Base-by-base conservation (phyloP, 139 green algal species). In the Picochlorum costavermella region DNA sequence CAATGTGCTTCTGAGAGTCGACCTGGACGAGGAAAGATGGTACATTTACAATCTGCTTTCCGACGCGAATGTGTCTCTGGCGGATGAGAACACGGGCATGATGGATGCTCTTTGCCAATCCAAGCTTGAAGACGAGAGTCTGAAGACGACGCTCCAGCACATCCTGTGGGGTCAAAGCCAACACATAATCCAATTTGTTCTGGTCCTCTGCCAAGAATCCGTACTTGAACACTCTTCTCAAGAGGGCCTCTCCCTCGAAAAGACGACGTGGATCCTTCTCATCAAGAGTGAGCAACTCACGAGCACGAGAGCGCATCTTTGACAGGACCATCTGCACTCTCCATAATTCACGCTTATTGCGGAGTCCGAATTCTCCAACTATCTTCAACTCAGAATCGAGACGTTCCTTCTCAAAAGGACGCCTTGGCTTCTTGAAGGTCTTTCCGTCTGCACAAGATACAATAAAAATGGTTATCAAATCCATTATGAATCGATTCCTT, bases 1-100 rank as follows among this genome's bases (percentile, higher is more conserved):
- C 94, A 72, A 99, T 97, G 86, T 99, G 94, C 90, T 98, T 98
- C 88, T 99, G 91, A 80, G 82, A 93, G 78, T 99, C 94, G 20
- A 97, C 80, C 53, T 91, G 84, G 60, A 99, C 94, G 69, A 97
- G 78, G 88, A 99, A 99, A 44, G 86, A 96, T 45, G 94, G 85
- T 64, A 99, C 86, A 78, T 98, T 96, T 17, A 99, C 94, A 60
- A 99, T 92, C 81, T 99, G 94, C 90, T 99, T 99, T 76, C 94
- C 94, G n/a, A 98, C 94, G 43, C 91, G 76, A 78, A 99, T 98
- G 83, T 99, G 94, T 73, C 90, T 81, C 84, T 99, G 94, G 63
- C 81, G 78, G 80, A 99, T 98, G 23, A 99, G 87, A 45, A 98
- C 90, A 69, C 94, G 88, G 0, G 94, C 92, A 69, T 99, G 94